Evolutionary conservation across 768 basidiomycete species (phyloP).

Genomic region (Suillus ampliporus): DNA sequence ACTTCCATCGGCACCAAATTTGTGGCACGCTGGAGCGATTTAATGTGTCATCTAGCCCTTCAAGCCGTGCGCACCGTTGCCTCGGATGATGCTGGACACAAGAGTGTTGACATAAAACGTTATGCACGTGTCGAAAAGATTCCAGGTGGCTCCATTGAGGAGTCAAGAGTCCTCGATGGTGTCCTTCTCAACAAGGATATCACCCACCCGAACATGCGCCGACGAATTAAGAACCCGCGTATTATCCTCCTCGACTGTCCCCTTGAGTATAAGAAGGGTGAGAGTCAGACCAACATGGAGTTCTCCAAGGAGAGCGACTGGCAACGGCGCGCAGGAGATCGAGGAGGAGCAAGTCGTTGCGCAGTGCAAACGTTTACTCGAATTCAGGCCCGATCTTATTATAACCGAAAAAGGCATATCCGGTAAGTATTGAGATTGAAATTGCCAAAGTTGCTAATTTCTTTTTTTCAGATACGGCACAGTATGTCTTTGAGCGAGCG

Average conservation of each 20-base stretch:
- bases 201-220: constrained; percentile 95
- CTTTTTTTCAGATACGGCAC: constrained; percentile 78
- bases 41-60: constrained; percentile 96
- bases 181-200: constrained; percentile 99
- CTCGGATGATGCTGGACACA: constrained; percentile 72
- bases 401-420: constrained; percentile 99
- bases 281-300: constrained; percentile 98
- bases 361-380: constrained; percentile 82
- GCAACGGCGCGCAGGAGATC: constrained; percentile 87
- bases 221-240: constrained; percentile 87
- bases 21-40: constrained; percentile 92
- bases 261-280: constrained; percentile 98
- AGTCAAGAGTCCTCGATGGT: constrained; percentile 83
- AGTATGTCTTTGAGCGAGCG: constrained; percentile 85
- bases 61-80: constrained; percentile 92
- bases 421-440: constrained; percentile 53
- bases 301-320: constrained; percentile 94
- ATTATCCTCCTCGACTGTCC: constrained; percentile 94
- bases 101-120: constrained; percentile 96
- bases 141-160: constrained; percentile 96
- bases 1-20: constrained; percentile 99
- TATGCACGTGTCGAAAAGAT: constrained; percentile 98
- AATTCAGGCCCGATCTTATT: constrained; percentile 93
- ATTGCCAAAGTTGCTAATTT: background rate
- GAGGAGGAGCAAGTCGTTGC: constrained; percentile 97